Conservation (phyloP, 176 grass and related monocot species). For the Avena atlantica region DNA sequence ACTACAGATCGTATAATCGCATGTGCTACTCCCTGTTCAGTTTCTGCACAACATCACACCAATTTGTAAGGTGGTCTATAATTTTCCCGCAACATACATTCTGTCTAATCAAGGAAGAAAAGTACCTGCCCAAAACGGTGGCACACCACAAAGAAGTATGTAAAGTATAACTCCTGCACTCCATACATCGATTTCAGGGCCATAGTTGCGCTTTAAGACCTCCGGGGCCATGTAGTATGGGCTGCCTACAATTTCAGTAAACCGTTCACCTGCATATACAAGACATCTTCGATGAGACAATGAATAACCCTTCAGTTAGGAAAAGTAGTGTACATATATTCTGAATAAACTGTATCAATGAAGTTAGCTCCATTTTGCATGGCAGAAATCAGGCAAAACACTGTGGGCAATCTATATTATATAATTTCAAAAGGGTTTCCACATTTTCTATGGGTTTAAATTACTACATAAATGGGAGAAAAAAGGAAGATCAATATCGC, state of each 20-base stretch:
- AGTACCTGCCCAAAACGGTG: slow-evolving; percentile 98
- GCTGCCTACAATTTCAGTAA: slow-evolving; percentile 95
- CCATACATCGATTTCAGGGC: slow-evolving; percentile 97
- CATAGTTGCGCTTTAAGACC: slow-evolving; percentile 94
- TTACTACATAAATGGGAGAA: neutral
- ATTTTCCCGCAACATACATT: neutral
- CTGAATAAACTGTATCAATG: neutral
- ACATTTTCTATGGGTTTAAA: neutral
- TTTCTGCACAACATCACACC: slow-evolving; percentile 60
- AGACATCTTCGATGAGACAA: neutral
- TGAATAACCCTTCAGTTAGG: slow-evolving; percentile 25
- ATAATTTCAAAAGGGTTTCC: neutral
- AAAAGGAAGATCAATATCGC: neutral
- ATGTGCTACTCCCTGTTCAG: slow-evolving; percentile 91
- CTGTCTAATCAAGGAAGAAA: slow-evolving; percentile 21
- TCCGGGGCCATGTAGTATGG: slow-evolving; percentile 99
- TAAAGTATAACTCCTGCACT: slow-evolving; percentile 99
- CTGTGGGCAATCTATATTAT: neutral
- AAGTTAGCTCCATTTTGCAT: slow-evolving; percentile 40
- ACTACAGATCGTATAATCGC: slow-evolving; percentile 89
- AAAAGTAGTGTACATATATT: neutral
- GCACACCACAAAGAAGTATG: slow-evolving; percentile 93
- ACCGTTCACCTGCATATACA: slow-evolving; percentile 69
- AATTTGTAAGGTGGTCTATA: slow-evolving; percentile 31
- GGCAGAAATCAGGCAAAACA: slow-evolving; percentile 25